Base-by-base conservation (phyloP, 495 filamentous ascomycete genomes). In the Penicillium salamii region DNA sequence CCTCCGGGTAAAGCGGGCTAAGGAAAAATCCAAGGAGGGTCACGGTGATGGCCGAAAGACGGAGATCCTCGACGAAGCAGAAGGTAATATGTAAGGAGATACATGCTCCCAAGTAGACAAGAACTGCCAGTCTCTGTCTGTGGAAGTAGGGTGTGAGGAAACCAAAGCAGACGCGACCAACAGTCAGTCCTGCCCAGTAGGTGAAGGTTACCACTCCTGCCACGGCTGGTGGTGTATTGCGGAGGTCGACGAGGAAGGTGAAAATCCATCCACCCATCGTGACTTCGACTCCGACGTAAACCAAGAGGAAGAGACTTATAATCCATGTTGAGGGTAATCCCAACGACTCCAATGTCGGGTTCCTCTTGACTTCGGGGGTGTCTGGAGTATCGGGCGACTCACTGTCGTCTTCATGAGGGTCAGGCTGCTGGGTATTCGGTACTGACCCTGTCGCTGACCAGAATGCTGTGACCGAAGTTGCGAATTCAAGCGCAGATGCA, bases 11-110 rank as follows among this genome's bases (percentile, higher is more conserved):
- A 20, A 77, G 45, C 9, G 73, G 74, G 1, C 77, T 78, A 0
- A 79, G 62, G 63, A 87, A 85, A 71, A 88, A 85, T 8, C 85
- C 85, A 11, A 84, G 71, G 15, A 87, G 58, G 18, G 77, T 70
- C 39, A 87, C 70, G 23, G 81, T 78, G 15, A 87, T 71, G 1
- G 82, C 80, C 19, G 80, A 82, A 21, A 80, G 78, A 49, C 80
- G 74, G 64, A 88, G 83, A 48, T 83, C 78, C 3, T 84, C 83
- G 1, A 85, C 79, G 12, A 80, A 70, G 69, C 72, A 80, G 55
- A 85, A 81, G 6, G 84, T 54, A 1, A 85, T 59, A 52, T 82
- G 74, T 2, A 78, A 57, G 3, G 52, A 75, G 1, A 78, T 61
- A 18, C 67, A 68, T 5, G 75, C 23, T 17, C 61, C 46, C 40